Evolutionary conservation across 495 filamentous ascomycete genomes (phyloP).

Genomic region (Bryoglossum gracile): DNA sequence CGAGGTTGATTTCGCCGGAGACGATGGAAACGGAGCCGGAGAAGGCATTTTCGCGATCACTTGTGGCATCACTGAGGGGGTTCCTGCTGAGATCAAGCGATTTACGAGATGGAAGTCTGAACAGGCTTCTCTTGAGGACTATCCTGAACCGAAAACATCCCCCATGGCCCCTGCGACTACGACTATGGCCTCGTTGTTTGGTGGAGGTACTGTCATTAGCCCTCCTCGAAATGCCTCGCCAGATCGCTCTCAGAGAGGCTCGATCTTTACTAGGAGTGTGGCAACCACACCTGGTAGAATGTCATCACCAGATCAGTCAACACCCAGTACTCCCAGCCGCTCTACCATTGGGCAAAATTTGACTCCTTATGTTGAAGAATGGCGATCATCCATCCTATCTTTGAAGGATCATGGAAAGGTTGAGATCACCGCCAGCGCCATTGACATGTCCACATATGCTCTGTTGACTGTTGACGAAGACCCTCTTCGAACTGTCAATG

Average conservation of each 20-base stretch:
- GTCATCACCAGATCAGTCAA: conserved; percentile 9
- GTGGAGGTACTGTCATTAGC: conserved; percentile 22
- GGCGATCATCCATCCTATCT: conserved; percentile 52
- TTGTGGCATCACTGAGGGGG: conserved; percentile 53
- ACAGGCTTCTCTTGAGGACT: conserved; percentile 21
- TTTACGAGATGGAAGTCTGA: conserved; percentile 27
- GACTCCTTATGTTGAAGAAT: conserved; percentile 40
- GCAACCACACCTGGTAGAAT: conserved; percentile 13
- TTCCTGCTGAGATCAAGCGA: conserved; percentile 25
- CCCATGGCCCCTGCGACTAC: conserved; percentile 20
- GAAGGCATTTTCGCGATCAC: conserved; percentile 69
- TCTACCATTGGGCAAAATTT: background rate
- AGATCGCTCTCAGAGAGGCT: conserved; percentile 9
- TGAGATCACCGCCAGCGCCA: conserved; percentile 59
- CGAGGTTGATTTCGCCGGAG: conserved; percentile 82
- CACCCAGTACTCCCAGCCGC: conserved; percentile 15
- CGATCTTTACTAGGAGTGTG: conserved; percentile 21
- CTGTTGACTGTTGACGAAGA: conserved; percentile 68
- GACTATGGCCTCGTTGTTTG: conserved; percentile 33
- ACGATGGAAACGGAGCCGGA: conserved; percentile 63
- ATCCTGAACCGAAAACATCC: conserved; percentile 24
- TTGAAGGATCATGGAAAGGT: conserved; percentile 45
- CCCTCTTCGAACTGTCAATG: conserved; percentile 52
- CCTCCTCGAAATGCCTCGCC: conserved; percentile 18
- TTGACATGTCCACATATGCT: conserved; percentile 74